These are phyloP conservation scores for Arthrobotrys entomopaga DNA, from an alignment of 2,329 filamentous ascomycete genomes.

Conservation along the genomic window DNA sequence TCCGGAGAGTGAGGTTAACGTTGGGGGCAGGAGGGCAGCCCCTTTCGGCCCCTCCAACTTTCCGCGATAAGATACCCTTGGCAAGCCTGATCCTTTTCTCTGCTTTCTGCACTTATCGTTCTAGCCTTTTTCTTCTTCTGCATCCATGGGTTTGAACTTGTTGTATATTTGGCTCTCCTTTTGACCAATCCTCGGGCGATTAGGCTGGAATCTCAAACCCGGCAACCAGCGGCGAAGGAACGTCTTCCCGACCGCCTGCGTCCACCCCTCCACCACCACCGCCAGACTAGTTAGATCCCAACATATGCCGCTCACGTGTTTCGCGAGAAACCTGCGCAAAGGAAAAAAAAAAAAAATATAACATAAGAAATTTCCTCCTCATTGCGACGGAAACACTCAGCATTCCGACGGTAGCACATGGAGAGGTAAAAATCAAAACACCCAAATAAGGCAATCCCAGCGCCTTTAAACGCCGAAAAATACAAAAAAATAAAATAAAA, in stretches of 20 bases:
- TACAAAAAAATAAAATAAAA: background rate
- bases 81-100: slow-evolving; percentile 27
- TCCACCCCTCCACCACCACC: slow-evolving; percentile 3
- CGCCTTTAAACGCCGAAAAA: background rate
- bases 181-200: slow-evolving; percentile 28
- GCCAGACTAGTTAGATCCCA: too few relatives aligned
- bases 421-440: slow-evolving; percentile 2
- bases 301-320: slow-evolving; percentile 25
- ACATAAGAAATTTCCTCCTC: slow-evolving; percentile 7
- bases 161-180: slow-evolving; percentile 53
- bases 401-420: background rate
- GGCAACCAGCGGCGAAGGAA: slow-evolving; percentile 25
- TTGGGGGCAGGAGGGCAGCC: slow-evolving; percentile 1
- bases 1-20: background rate
- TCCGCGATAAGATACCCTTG: slow-evolving; percentile 52
- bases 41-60: slow-evolving; percentile 48
- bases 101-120: background rate
- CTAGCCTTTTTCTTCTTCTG: background rate
- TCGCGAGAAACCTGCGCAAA: background rate
- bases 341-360: background rate
- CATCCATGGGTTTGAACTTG: slow-evolving; percentile 17
- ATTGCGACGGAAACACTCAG: slow-evolving; percentile 18
- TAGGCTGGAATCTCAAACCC: slow-evolving; percentile 2
- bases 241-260: slow-evolving; percentile 34
- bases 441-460: slow-evolving; percentile 5